Evolutionary conservation across 805 yeast species (phyloP), one percentile per base, ranked within the genome.

Genomic region (Candida nanaspora): DNA sequence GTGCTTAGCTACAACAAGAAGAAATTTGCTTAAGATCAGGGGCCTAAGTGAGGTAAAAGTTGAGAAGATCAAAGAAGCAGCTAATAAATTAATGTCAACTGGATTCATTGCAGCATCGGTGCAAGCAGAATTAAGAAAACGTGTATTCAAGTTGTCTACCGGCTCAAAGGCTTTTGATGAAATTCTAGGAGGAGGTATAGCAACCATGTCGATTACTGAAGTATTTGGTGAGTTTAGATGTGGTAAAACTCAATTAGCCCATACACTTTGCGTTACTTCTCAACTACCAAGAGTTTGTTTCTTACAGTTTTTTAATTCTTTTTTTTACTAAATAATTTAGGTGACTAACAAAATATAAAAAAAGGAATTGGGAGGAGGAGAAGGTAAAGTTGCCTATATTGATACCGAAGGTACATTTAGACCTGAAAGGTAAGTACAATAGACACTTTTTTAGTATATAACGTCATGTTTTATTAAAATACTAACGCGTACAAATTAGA

Each of bases 331-430:
- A 33, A 20, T 25, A 8, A 6, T 20, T 14, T 3, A 16, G 19
- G 8, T 4, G 6, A 28, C 4, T 26, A 34, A 21, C 26, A 33
- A n/a, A n/a, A n/a, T n/a, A n/a, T n/a, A n/a, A n/a, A n/a, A n/a
- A n/a, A n/a, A n/a, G 55, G 75, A 72, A 29, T 66, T 78, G 72
- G 89, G 89, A 4, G 91, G 91, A 4, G 88, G 81, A 13, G 89
- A 82, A 56, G 91, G 91, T 0, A 83, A 82, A 60, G 86, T 83
- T 22, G 81, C 85, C 9, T 83, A 77, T 51, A 79, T 83, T 43
- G 91, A 84, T 52, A 82, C 91, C 0, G 91, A 84, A 55, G 91
- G 91, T 4, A 83, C 91, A 1, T 83, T 83, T 48, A 70, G 91
- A 42, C 91, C 91, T 2, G 86, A 80, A 45, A 62, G 77, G 50